Conservation (phyloP, 139 green algal genomes). For the Coccomyxa sp. region DNA sequence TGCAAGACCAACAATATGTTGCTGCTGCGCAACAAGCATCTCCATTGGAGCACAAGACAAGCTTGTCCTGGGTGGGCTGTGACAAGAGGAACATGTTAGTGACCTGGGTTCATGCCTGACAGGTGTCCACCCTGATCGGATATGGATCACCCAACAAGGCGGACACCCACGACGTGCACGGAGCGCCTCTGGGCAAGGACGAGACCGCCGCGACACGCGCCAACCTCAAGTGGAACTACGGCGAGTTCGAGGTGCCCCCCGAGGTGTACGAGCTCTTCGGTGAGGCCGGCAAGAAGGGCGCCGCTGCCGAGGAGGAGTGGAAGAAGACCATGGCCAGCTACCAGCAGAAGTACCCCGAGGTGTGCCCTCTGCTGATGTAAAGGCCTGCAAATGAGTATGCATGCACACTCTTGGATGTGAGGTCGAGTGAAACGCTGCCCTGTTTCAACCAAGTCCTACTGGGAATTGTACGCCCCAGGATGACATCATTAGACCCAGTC, state of each 20-base stretch:
- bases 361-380: slow-evolving; percentile 16
- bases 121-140: slow-evolving; percentile 89
- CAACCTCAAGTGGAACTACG: slow-evolving; percentile 92
- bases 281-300: slow-evolving; percentile 44
- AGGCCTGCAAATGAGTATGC: background rate
- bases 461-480: too few relatives aligned
- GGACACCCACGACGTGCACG: slow-evolving; percentile 95
- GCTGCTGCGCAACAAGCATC: too few relatives aligned
- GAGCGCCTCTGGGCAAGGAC: slow-evolving; percentile 82
- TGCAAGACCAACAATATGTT: too few relatives aligned
- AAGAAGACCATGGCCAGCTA: slow-evolving; percentile 61
- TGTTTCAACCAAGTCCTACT: too few relatives aligned
- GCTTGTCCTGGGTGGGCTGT: too few relatives aligned
- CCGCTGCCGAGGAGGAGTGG: slow-evolving; percentile 70
- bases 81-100: too few relatives aligned
- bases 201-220: slow-evolving; percentile 92
- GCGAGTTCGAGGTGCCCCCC: slow-evolving; percentile 90
- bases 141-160: slow-evolving; percentile 99
- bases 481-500: too few relatives aligned
- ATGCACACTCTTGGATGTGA: too few relatives aligned
- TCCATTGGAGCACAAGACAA: too few relatives aligned
- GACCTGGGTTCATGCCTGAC: too few relatives aligned
- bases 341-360: slow-evolving; percentile 72
- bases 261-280: slow-evolving; percentile 58
- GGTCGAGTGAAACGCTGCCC: too few relatives aligned